Conservation (phyloP, 306 rosid species). For the Glycyrrhiza uralensis region DNA sequence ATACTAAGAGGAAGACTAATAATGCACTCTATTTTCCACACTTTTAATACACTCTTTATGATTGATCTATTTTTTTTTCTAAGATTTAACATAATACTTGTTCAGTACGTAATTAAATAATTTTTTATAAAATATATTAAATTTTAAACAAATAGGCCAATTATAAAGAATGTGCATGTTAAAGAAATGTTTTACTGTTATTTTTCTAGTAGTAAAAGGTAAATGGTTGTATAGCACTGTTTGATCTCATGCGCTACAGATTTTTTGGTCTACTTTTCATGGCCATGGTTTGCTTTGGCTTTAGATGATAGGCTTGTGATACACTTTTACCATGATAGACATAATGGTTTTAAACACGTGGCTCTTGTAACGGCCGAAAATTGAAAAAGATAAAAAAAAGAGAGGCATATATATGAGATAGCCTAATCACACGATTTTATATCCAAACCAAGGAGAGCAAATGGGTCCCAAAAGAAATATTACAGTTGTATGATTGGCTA, state of each 20-base stretch:
- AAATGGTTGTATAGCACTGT: background rate
- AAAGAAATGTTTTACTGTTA: background rate
- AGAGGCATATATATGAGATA: background rate
- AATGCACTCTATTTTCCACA: too few relatives aligned
- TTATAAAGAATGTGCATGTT: too few relatives aligned
- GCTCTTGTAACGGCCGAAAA: constrained; percentile 4
- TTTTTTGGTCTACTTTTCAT: background rate
- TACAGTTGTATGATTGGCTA: constrained; percentile 6
- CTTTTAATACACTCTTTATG: too few relatives aligned
- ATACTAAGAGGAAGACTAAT: too few relatives aligned
- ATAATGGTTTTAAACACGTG: constrained; percentile 13
- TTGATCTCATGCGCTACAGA: background rate
- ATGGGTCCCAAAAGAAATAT: constrained; percentile 26
- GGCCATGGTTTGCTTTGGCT: constrained; percentile 8
- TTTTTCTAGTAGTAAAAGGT: background rate
- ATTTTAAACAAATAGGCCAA: too few relatives aligned
- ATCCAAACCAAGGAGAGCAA: background rate
- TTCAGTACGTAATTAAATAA: too few relatives aligned
- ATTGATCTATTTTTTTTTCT: too few relatives aligned
- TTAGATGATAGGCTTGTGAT: background rate
- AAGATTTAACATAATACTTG: too few relatives aligned
- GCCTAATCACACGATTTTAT: background rate
- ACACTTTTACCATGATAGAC: background rate
- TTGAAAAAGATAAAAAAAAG: constrained; percentile 19
- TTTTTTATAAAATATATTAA: too few relatives aligned